A percentile compares a stretch with the other conserved stretches of the same genome.
Conservation (phyloP, 2,329 filamentous ascomycete species). For the Cercospora citrullina region DNA sequence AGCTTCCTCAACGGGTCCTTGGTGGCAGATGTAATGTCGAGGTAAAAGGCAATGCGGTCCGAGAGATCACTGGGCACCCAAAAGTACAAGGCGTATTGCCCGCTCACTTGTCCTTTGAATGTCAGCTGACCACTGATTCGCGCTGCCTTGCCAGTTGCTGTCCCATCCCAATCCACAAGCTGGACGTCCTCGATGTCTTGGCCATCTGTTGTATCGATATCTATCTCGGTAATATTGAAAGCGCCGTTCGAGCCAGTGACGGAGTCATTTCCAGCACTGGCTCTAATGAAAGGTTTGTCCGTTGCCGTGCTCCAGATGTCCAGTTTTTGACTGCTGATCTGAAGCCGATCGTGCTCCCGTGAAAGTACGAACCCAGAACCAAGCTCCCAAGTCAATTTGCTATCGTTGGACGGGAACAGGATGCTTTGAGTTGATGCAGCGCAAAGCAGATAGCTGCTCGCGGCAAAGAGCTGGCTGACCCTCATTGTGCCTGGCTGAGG, state of each 20-base stretch:
- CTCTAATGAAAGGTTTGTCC: conserved; percentile 30
- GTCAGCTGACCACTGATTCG: conserved; percentile 29
- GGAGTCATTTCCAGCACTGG: conserved; percentile 31
- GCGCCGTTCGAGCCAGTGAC: conserved; percentile 29
- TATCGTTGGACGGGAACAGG: conserved; percentile 4
- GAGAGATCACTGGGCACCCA: conserved; percentile 28
- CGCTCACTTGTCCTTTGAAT: conserved; percentile 22
- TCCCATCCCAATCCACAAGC: conserved; percentile 20
- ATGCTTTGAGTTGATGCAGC: conserved; percentile 21
- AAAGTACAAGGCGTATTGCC: conserved; percentile 28
- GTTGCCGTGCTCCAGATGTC: conserved; percentile 29
- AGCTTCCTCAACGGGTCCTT: conserved; percentile 30
- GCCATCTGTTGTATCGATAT: conserved; percentile 27
- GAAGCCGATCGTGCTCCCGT: conserved; percentile 17
- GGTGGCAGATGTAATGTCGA: conserved; percentile 20
- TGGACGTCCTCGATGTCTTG: conserved; percentile 29
- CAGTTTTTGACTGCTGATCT: conserved; percentile 21
- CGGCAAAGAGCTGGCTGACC: conserved; percentile 4
- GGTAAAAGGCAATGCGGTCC: conserved; percentile 29
- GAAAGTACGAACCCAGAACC: conserved; percentile 21
- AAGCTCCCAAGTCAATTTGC: conserved; percentile 14
- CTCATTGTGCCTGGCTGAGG: conserved; percentile 6
- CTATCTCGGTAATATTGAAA: conserved; percentile 32
- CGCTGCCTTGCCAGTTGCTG: conserved; percentile 24
- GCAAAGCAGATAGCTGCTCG: conserved; percentile 18